These are phyloP conservation scores for Avicennia marina DNA, from an alignment of 257 asterid genomes.

Conservation along the genomic window DNA sequence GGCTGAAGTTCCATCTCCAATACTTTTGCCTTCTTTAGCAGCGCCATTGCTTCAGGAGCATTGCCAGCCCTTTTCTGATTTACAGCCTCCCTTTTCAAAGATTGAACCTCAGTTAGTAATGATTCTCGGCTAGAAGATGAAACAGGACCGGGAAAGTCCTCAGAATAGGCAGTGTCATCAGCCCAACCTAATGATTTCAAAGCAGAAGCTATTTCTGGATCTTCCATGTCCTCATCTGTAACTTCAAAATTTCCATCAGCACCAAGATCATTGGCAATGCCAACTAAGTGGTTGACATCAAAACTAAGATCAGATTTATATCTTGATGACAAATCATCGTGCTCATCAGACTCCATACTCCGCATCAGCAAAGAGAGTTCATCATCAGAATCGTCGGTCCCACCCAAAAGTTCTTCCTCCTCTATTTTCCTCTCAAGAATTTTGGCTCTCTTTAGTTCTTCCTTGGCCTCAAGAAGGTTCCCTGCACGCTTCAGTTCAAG, in stretches of 20 bases:
- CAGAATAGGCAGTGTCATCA: constrained; percentile 42
- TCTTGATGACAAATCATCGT: constrained; percentile 35
- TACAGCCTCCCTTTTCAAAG: constrained; percentile 67
- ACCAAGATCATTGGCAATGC: constrained; percentile 46
- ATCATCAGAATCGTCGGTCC: constrained; percentile 79
- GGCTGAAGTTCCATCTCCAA: constrained; percentile 54
- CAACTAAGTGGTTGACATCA: constrained; percentile 44
- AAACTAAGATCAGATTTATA: constrained; percentile 33
- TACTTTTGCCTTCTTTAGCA: constrained; percentile 66
- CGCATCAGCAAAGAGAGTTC: constrained; percentile 67
- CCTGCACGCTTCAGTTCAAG: constrained; percentile 89
- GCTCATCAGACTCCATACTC: constrained; percentile 52
- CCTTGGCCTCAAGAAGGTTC: constrained; percentile 83
- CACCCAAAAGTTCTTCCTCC: constrained; percentile 88
- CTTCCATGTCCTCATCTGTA: constrained; percentile 71
- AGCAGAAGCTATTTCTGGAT: constrained; percentile 85
- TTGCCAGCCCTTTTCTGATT: constrained; percentile 70
- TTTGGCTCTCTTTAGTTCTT: constrained; percentile 89
- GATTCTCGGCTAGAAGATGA: constrained; percentile 33
- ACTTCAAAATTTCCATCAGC: constrained; percentile 60
- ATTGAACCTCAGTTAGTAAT: constrained; percentile 47
- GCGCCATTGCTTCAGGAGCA: constrained; percentile 55
- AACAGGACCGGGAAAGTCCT: constrained; percentile 22
- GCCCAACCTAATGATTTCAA: constrained; percentile 85
- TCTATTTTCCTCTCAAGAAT: constrained; percentile 84